Base-by-base conservation (phyloP, 352 stramenopile species). In the Phytophthora citricola region DNA sequence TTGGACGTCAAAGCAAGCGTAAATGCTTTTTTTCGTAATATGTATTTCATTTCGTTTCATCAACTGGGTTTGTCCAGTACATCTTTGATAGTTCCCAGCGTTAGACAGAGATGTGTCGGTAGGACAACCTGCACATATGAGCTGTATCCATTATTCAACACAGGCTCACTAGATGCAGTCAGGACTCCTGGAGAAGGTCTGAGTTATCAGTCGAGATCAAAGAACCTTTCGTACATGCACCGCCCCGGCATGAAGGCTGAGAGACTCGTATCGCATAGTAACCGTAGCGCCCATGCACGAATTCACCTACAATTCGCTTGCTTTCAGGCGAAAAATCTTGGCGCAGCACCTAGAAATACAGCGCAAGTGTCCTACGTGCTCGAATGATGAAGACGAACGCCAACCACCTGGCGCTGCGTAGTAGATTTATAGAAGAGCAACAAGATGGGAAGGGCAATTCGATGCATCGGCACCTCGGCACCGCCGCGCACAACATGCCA, bases 41-140 rank as follows among this genome's bases (percentile, higher is more conserved):
- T 73, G 46, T 69, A 69, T 68, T 71, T 67, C 44, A 52, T 61
- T 68, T 24, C 57, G 47, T 65, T 65, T 56, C 20, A 63, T 64
- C 29, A 40, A 51, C 38, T 63, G 38, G 40, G 10, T 56, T 34
- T 34, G 31, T 43, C 44, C 9, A 43, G 24, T 26, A 26, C 24
- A 26, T 12, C 10, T 36, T 36, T 36, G 8, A 2, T 32, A 26
- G 24, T 32, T 10, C 8, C 10, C 31, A 36, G 31, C 31, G 31
- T 36, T 36, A 36, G 31, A 36, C 31, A 36, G 9, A 36, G 31
- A 14, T 20, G 31, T 36, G 31, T 36, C 31, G 9, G 31, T 12
- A 36, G 31, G 11, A 12, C 31, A 36, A 36, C 31, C 10, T 36
- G 3, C 9, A 12, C 31, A 4, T 36, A 12, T 7, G 12, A 36